These are phyloP conservation scores for Heliosperma pusillum DNA, from an alignment of 148 eudicot species.

Conservation along the genomic window DNA sequence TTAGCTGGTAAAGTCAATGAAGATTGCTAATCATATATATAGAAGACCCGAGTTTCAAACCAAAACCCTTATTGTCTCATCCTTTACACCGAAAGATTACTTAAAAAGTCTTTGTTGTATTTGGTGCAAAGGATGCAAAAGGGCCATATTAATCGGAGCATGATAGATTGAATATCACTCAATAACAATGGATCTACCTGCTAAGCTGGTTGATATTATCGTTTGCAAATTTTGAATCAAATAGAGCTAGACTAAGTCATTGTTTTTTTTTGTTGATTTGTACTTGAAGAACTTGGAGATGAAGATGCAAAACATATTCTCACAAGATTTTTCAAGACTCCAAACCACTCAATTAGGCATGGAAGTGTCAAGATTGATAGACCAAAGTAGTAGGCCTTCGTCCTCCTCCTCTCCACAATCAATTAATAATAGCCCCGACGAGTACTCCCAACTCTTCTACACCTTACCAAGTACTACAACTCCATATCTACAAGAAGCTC, in stretches of 20 bases:
- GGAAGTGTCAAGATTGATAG: conserved; percentile 27
- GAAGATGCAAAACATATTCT: conserved; percentile 47
- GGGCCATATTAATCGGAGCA: too few species aligned
- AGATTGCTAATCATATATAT: too few species aligned
- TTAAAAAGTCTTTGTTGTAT: too few species aligned
- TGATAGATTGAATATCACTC: too few species aligned
- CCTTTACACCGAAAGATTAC: too few species aligned
- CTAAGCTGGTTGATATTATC: background rate
- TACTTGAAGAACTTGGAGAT: conserved; percentile 50
- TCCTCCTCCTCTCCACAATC: conserved; percentile 50
- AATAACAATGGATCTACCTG: background rate
- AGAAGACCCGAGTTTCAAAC: too few species aligned
- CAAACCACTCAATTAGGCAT: background rate
- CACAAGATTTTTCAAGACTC: conserved; percentile 34
- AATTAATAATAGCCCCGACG: conserved; percentile 59
- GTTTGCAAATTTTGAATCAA: too few species aligned
- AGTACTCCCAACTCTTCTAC: conserved; percentile 38
- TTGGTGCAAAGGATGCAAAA: too few species aligned
- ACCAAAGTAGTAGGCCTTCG: conserved; percentile 44
- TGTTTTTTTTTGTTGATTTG: background rate
- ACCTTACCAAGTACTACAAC: conserved; percentile 15
- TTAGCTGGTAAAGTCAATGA: background rate
- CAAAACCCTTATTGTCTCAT: too few species aligned
- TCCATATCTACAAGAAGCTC: conserved; percentile 23
- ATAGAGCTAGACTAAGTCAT: background rate